These are phyloP conservation scores for Pseudonitzschia delicatissima DNA, from an alignment of 108 stramenopile genomes.

Conservation along the genomic window DNA sequence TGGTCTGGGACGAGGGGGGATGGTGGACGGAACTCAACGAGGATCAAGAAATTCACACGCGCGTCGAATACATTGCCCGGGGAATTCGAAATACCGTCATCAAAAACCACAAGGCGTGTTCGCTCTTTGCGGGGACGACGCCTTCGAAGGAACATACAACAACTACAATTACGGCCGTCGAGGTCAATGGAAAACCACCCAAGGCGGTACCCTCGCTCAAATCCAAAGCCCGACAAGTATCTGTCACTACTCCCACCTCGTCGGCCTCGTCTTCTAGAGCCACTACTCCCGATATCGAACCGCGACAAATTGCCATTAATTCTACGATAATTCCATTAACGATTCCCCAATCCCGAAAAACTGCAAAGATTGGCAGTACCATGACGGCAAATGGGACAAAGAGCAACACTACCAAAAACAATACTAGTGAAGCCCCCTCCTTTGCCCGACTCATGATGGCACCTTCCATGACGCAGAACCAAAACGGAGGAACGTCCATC, in stretches of 20 bases:
- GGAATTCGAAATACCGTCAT: not conserved
- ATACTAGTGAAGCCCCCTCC: too few relatives aligned
- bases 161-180: not conserved
- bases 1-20: not conserved
- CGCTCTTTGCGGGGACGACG: too few relatives aligned
- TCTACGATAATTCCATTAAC: too few relatives aligned
- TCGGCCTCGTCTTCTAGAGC: not conserved
- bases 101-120: too few relatives aligned
- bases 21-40: not conserved
- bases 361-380: too few relatives aligned
- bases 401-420: too few relatives aligned
- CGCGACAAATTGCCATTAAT: too few relatives aligned
- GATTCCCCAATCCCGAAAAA: too few relatives aligned
- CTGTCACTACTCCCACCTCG: not conserved
- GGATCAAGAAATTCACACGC: not conserved
- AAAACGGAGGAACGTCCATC: not conserved
- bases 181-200: not conserved
- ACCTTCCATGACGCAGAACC: too few relatives aligned
- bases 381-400: too few relatives aligned
- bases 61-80: not conserved
- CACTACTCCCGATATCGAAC: not conserved
- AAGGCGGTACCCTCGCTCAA: not conserved
- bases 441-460: not conserved
- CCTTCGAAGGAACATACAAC: not conserved
- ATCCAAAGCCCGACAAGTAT: not conserved